These are phyloP conservation scores for Rhizophagus prolifer DNA, from an alignment of 192 early-diverging fungal species.

Conservation along the genomic window DNA sequence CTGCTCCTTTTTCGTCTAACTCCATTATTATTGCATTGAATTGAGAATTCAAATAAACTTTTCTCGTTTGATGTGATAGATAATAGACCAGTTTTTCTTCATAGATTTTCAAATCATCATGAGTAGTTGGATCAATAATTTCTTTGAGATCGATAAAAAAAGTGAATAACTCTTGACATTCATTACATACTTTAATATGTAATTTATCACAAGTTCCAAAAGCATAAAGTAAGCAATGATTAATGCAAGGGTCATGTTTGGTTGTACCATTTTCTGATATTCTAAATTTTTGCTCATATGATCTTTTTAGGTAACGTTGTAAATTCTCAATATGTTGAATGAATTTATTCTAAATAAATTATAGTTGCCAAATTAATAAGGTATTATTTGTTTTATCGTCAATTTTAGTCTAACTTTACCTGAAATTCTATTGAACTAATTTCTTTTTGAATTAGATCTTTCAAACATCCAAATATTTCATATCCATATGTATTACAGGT, in stretches of 20 bases:
- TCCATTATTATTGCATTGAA: background rate
- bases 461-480: too few relatives aligned
- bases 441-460: too few relatives aligned
- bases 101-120: background rate
- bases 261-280: too few relatives aligned
- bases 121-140: background rate
- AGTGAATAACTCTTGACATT: background rate
- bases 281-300: too few relatives aligned
- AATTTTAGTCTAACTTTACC: too few relatives aligned
- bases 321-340: too few relatives aligned
- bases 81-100: background rate
- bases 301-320: too few relatives aligned
- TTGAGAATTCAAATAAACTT: constrained; percentile 1
- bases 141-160: background rate
- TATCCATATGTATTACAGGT: too few relatives aligned
- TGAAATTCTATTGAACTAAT: too few relatives aligned
- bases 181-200: background rate
- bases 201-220: background rate
- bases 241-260: background rate
- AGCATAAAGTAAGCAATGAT: background rate
- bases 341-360: too few relatives aligned
- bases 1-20: background rate
- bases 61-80: background rate
- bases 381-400: too few relatives aligned
- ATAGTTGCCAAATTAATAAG: too few relatives aligned